These are phyloP conservation scores for Byssochlamys sp. DNA, from an alignment of 2,329 filamentous ascomycete genomes.

Conservation along the genomic window DNA sequence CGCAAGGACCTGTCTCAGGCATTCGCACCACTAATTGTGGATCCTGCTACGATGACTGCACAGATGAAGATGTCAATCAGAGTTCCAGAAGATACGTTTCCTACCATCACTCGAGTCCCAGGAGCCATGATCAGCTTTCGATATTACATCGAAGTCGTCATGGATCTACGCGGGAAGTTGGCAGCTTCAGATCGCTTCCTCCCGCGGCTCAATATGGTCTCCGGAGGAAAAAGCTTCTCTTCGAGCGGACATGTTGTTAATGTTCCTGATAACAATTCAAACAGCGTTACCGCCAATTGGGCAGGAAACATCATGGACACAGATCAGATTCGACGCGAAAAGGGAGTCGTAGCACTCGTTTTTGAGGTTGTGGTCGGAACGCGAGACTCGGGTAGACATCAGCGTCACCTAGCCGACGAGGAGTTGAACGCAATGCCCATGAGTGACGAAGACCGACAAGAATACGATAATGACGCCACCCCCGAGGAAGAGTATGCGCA, in stretches of 20 bases:
- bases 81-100: conserved; percentile 82
- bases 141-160: conserved; percentile 84
- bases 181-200: conserved; percentile 61
- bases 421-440: conserved; percentile 13
- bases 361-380: conserved; percentile 86
- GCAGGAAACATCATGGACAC: conserved; percentile 70
- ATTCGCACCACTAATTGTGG: conserved; percentile 77
- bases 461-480: conserved; percentile 12
- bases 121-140: conserved; percentile 91
- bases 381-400: conserved; percentile 57
- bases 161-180: conserved; percentile 82
- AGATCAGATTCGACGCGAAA: conserved; percentile 72
- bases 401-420: conserved; percentile 33
- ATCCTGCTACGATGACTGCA: conserved; percentile 67
- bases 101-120: conserved; percentile 80
- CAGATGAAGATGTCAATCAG: conserved; percentile 74
- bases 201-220: conserved; percentile 45
- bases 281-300: conserved; percentile 33
- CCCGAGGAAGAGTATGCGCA: conserved; percentile 12
- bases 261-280: conserved; percentile 22
- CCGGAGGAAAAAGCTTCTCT: conserved; percentile 35
- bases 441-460: conserved; percentile 20
- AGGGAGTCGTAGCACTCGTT: conserved; percentile 76
- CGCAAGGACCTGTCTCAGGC: conserved; percentile 88
- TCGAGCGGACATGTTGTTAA: conserved; percentile 29